Evolutionary conservation across 106 monocot species (phyloP).

Genomic region (Dactylorhiza incarnata): DNA sequence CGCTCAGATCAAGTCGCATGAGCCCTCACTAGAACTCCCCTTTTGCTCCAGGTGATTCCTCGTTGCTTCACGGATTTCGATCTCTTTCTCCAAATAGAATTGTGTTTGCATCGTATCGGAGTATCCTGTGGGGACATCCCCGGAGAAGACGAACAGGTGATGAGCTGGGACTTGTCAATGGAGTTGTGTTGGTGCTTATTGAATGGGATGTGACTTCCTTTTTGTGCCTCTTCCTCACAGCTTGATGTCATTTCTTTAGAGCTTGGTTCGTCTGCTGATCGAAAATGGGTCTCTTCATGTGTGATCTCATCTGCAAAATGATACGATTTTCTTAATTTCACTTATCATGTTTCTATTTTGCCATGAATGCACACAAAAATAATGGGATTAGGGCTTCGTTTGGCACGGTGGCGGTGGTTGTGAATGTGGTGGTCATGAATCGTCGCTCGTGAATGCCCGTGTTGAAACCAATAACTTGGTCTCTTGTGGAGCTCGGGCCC

Average conservation of each 20-base stretch:
- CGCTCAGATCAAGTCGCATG: no score
- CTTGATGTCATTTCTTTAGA: constrained; percentile 51
- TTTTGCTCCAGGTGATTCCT: no score
- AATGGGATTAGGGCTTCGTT: no score
- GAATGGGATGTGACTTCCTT: constrained; percentile 20
- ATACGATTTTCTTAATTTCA: no score
- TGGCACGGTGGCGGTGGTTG: no score
- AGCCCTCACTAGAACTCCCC: no score
- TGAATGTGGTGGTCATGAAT: no score
- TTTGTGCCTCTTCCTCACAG: constrained; percentile 28
- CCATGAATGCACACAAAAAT: no score
- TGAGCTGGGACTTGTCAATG: constrained; percentile 14
- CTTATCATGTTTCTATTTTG: no score
- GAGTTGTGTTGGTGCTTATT: constrained; percentile 11
- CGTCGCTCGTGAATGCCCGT: no score
- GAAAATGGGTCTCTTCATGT: constrained; percentile 65
- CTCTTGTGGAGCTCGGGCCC: no score
- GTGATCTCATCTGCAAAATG: constrained; percentile 64
- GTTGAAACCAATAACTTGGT: no score
- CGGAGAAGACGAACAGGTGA: constrained; percentile 18
- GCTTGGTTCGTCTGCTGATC: constrained; percentile 48
- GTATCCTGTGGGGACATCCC: constrained; percentile 13
- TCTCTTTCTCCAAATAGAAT: constrained; percentile 20
- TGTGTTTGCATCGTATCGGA: not conserved
- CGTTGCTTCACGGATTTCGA: constrained; percentile 8